Base-by-base conservation (phyloP, 2,329 filamentous ascomycete species). In the Cladosporium sp. region DNA sequence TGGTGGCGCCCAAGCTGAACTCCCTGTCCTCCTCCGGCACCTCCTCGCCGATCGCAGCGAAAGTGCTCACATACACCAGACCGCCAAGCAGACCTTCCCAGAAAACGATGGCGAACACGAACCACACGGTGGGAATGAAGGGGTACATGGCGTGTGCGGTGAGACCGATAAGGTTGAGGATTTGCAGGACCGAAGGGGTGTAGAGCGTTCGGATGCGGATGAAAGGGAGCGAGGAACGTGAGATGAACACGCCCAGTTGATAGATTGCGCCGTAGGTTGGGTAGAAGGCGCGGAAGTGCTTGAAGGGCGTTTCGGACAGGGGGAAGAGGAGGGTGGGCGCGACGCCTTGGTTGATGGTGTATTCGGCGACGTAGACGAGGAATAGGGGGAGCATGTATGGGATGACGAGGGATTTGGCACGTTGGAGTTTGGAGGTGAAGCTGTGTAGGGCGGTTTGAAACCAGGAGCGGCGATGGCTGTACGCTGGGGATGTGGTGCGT, bases 291-390 rank as follows among this genome's bases (percentile, higher is more conserved):
- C 92, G 85, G 66, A 84, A 93, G 58, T 89, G 81, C 27, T 74
- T 71, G 66, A 97, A 97, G 0, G 93, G 93, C 1, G 88, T 86
- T 9, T 79, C 70, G 1, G 77, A 65, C 1, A 96, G 75, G 0
- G 91, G 89, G 65, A 96, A 99, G 4, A 99, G 80, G 0, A 97
- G 75, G 0, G 90, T 96, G 1, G 93, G 92, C 0, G 89, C 78
- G 1, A 97, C 89, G 30, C 91, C 92, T 73, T 96, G 91, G 72
- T 97, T 97, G 70, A 97, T 96, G 50, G 88, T 95, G 68, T 99
- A 99, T 73, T 99, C 93, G 51, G 91, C 89, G 30, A 97, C 80
- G 67, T 96, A 99, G 24, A 99, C 93, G 13, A 97, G 73, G 29
- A 97, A 77, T 12, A 99, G 78, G 0, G 93, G 93, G 3, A 95